A percentile compares a stretch with the other conserved stretches of the same genome.
phyloP scores from a whole-genome alignment of 2,329 filamentous ascomycete species.

The Coniochaeta sp. region DNA sequence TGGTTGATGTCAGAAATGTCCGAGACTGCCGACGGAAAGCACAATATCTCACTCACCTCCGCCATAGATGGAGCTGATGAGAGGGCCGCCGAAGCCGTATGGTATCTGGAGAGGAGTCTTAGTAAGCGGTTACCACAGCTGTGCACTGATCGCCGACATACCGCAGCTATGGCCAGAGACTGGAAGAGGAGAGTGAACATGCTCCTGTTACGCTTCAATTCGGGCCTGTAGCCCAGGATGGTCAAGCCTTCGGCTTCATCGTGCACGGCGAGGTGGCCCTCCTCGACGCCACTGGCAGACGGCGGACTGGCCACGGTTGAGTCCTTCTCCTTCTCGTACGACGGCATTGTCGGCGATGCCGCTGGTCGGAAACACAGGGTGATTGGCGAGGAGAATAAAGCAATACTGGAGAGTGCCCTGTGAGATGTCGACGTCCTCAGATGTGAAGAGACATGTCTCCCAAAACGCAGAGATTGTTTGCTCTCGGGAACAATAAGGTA shows the following conservation, averaged over 20 bases:
- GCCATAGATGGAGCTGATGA: slow-evolving; percentile 29
- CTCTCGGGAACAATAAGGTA: too few relatives aligned
- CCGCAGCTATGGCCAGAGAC: slow-evolving; percentile 51
- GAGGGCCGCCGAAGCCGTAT: slow-evolving; percentile 36
- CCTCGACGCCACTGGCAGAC: slow-evolving; percentile 5
- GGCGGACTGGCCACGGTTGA: background rate
- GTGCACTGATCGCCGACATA: too few relatives aligned
- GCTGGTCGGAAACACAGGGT: too few relatives aligned
- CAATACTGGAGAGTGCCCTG: too few relatives aligned
- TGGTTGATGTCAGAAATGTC: background rate
- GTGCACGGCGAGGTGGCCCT: background rate
- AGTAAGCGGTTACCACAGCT: background rate
- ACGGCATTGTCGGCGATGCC: background rate
- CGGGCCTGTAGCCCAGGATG: slow-evolving; percentile 48
- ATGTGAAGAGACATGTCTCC: too few relatives aligned
- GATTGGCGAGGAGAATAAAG: too few relatives aligned
- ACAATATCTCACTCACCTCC: too few relatives aligned
- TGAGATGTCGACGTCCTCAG: too few relatives aligned
- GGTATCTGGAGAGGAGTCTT: slow-evolving; percentile 31
- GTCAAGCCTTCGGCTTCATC: slow-evolving; percentile 23
- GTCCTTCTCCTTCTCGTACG: slow-evolving; percentile 1
- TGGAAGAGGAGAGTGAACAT: slow-evolving; percentile 55
- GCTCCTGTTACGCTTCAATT: slow-evolving; percentile 51
- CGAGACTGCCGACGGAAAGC: slow-evolving; percentile 21
- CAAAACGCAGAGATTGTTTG: too few relatives aligned